Conservation (phyloP, 192 early-diverging fungal species). For the Gorgonomyces haynaldii region DNA sequence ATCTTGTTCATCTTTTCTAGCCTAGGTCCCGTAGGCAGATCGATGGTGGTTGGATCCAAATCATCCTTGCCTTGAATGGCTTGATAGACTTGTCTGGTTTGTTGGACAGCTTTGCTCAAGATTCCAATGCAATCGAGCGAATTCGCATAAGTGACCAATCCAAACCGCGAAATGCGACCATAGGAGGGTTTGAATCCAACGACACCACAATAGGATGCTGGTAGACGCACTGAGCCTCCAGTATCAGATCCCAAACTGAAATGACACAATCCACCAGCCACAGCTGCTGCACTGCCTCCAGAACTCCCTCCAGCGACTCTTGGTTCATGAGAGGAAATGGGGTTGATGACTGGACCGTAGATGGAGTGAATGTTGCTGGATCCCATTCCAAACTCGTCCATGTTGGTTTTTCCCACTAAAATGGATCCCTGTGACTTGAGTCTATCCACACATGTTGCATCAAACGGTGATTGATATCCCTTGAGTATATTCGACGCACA, state of each 20-base stretch:
- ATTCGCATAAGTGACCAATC: conserved; percentile 75
- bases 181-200: conserved; percentile 91
- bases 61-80: conserved; percentile 42
- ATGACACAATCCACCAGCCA: conserved; percentile 67
- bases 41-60: conserved; percentile 55
- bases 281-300: conserved; percentile 83
- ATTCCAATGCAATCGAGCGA: conserved; percentile 85
- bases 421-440: conserved; percentile 51
- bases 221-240: conserved; percentile 86
- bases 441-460: conserved; percentile 58
- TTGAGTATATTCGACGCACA: conserved; percentile 65
- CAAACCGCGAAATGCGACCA: conserved; percentile 71
- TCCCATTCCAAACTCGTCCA: conserved; percentile 99
- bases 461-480: conserved; percentile 54
- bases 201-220: conserved; percentile 87
- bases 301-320: conserved; percentile 80
- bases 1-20: conserved; percentile 29
- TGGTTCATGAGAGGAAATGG: background rate
- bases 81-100: conserved; percentile 45
- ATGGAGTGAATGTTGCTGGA: conserved; percentile 35
- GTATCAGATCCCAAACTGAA: conserved; percentile 82
- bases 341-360: conserved; percentile 27
- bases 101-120: conserved; percentile 46
- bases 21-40: background rate
- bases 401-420: conserved; percentile 72